A percentile compares a stretch with the other conserved stretches of the same genome.
phyloP scores from a whole-genome alignment of 306 rosid genomes.

The Lathyrus tuberosus region DNA sequence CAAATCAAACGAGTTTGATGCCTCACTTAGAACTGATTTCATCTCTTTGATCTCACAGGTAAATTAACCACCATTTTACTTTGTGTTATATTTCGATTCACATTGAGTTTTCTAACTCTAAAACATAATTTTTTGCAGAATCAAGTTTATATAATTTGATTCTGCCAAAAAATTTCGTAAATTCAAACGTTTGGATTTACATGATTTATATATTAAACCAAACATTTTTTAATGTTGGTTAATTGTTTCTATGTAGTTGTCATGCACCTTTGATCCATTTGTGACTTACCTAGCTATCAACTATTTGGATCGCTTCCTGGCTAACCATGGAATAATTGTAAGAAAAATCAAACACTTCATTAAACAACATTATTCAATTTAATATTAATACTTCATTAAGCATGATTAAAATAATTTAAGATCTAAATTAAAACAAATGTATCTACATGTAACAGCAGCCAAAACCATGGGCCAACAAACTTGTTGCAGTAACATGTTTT shows the following conservation, averaged over 20 bases:
- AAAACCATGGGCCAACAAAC: slow-evolving; percentile 82
- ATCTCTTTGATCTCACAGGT: slow-evolving; percentile 78
- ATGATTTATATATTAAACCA: not conserved
- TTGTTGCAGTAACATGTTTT: slow-evolving; percentile 76
- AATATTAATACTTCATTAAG: not conserved
- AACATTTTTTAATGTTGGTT: slow-evolving; percentile 2
- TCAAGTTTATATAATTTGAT: not conserved
- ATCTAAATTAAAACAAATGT: slow-evolving; percentile 46
- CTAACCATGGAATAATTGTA: slow-evolving; percentile 71
- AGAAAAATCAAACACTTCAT: not conserved
- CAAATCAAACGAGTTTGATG: slow-evolving; percentile 48
- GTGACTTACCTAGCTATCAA: slow-evolving; percentile 77
- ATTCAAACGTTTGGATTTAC: not conserved
- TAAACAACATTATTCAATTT: not conserved
- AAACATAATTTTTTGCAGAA: not conserved
- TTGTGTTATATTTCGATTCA: not conserved
- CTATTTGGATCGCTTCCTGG: slow-evolving; percentile 86
- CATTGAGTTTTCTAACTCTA: not conserved
- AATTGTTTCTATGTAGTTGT: slow-evolving; percentile 48
- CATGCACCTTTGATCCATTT: slow-evolving; percentile 61
- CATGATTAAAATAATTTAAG: not conserved
- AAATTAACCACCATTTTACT: not conserved
- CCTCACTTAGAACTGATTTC: slow-evolving; percentile 60
- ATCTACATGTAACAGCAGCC: slow-evolving; percentile 56
- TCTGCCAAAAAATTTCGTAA: not conserved